phyloP scores from a whole-genome alignment of 2,329 filamentous ascomycete genomes.

The Ophiognomonia clavigignenti-juglandacearum region DNA sequence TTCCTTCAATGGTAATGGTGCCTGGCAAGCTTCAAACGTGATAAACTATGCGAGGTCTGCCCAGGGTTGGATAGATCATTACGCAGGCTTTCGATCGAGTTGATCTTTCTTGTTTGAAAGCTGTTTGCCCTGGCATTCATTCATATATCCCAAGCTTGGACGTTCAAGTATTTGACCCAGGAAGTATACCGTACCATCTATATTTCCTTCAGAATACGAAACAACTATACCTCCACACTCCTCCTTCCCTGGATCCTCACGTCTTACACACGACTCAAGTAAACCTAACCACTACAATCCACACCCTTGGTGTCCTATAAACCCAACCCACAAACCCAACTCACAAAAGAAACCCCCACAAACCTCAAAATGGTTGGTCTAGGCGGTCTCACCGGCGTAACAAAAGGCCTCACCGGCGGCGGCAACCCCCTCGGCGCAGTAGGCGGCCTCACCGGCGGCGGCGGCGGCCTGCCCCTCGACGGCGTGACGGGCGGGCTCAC shows the following conservation, averaged over 20 bases:
- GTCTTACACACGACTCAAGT: neutral
- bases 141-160: constrained; percentile 4
- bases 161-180: no score
- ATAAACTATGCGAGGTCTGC: no score
- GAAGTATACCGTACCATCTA: no score
- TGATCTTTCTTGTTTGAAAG: no score
- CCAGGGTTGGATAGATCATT: no score
- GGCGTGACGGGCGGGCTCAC: neutral
- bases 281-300: neutral
- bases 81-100: no score
- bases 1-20: no score
- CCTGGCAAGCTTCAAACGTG: no score
- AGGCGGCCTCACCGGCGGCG: neutral
- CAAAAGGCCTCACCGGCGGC: neutral
- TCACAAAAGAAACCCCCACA: neutral
- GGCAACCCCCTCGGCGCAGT: neutral
- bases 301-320: neutral
- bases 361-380: constrained; percentile 1
- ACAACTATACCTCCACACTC: no score
- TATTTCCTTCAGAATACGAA: no score
- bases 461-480: neutral
- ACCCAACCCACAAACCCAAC: neutral
- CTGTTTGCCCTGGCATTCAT: no score
- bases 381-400: neutral
- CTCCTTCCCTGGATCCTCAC: neutral